phyloP scores from a whole-genome alignment of 805 yeast species.

The Zygosaccharomyces pseudorouxii region DNA sequence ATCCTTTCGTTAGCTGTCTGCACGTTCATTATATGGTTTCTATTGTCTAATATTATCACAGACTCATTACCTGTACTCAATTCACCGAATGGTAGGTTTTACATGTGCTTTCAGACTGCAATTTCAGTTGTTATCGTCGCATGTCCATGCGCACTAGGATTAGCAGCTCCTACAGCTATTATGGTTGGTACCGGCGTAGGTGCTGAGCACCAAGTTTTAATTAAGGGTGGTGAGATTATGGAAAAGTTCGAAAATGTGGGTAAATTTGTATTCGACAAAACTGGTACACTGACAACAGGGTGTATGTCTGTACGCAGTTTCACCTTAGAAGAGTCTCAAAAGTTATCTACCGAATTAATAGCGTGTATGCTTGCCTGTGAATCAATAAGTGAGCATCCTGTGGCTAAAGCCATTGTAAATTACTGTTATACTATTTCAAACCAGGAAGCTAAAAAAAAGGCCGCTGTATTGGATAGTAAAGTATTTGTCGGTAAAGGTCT shows the following conservation, averaged over 20 bases:
- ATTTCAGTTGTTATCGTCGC: slow-evolving; percentile 95
- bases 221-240: slow-evolving; percentile 88
- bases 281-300: slow-evolving; percentile 92
- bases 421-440: slow-evolving; percentile 27
- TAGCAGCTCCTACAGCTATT: slow-evolving; percentile 97
- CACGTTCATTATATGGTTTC: slow-evolving; percentile 65
- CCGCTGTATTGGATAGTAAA: slow-evolving; percentile 25
- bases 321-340: slow-evolving; percentile 31
- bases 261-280: slow-evolving; percentile 81
- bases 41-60: slow-evolving; percentile 33
- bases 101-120: slow-evolving; percentile 69
- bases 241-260: slow-evolving; percentile 65
- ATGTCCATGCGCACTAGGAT: slow-evolving; percentile 96
- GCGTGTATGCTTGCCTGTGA: slow-evolving; percentile 45
- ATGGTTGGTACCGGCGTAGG: slow-evolving; percentile 99
- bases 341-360: slow-evolving; percentile 10
- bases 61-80: slow-evolving; percentile 49
- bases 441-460: neutral
- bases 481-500: slow-evolving; percentile 40
- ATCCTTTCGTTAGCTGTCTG: slow-evolving; percentile 56
- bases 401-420: slow-evolving; percentile 63
- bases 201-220: slow-evolving; percentile 80
- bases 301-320: slow-evolving; percentile 49
- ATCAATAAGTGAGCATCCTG: slow-evolving; percentile 77
- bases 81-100: slow-evolving; percentile 48